A percentile compares a stretch with the other conserved stretches of the same genome.
These are phyloP conservation scores for Chlorella sp. DNA, from an alignment of 139 green algal genomes.

Conservation along the genomic window DNA sequence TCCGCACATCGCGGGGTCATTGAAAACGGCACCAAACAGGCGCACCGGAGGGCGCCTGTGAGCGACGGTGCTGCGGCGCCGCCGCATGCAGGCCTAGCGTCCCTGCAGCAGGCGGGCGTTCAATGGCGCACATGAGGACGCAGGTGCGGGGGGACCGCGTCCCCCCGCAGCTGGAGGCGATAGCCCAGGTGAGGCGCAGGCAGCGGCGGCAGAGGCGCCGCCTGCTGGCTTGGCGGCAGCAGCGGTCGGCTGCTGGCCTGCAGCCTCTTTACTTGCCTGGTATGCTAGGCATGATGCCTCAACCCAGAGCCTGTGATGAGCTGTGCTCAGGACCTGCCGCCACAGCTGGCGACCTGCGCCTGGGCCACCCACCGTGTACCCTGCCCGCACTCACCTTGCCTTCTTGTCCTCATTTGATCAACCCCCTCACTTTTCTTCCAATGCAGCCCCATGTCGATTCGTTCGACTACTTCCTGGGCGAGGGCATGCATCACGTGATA, in stretches of 20 bases:
- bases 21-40: too few relatives aligned
- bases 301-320: not conserved
- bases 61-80: too few relatives aligned
- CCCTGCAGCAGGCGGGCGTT: not conserved
- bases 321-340: too few relatives aligned
- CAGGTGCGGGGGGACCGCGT: not conserved
- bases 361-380: not conserved
- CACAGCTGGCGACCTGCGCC: too few relatives aligned
- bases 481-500: constrained; percentile 81
- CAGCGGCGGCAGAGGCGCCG: not conserved
- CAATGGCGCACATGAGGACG: constrained; percentile 14
- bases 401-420: too few relatives aligned
- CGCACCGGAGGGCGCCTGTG: too few relatives aligned
- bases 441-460: constrained; percentile 83
- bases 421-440: not conserved
- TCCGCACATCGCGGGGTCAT: too few relatives aligned
- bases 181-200: constrained; percentile 18
- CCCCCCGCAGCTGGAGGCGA: constrained; percentile 26
- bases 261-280: too few relatives aligned
- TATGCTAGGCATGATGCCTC: not conserved
- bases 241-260: not conserved
- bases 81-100: not conserved
- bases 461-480: constrained; percentile 91
- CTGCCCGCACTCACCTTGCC: not conserved
- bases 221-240: not conserved